Conservation (phyloP, 768 basidiomycete species). For the Calocera cornea region DNA sequence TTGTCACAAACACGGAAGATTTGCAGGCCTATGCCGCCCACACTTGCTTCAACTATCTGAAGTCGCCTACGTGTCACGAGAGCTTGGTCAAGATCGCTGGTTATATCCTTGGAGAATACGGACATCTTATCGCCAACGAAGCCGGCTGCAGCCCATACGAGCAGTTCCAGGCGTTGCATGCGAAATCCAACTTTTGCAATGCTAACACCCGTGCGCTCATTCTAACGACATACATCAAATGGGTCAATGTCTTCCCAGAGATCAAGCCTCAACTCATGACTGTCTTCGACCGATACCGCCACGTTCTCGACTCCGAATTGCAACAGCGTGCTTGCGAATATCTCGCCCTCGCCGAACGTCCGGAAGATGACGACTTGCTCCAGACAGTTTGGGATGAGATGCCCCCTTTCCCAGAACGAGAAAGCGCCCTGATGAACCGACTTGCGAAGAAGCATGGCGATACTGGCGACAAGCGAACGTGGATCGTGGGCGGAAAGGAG, state of each 20-base stretch:
- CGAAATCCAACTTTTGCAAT: constrained; percentile 88
- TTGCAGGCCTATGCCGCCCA: constrained; percentile 91
- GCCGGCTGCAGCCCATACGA: constrained; percentile 84
- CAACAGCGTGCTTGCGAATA: constrained; percentile 99
- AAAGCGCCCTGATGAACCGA: constrained; percentile 75
- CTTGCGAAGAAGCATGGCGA: constrained; percentile 82
- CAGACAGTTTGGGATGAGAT: constrained; percentile 97
- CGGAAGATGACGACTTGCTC: constrained; percentile 83
- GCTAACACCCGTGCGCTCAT: constrained; percentile 85
- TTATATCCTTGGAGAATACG: constrained; percentile 98
- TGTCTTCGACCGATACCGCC: constrained; percentile 95
- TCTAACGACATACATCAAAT: constrained; percentile 96
- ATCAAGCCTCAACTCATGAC: constrained; percentile 87
- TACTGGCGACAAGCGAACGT: constrained; percentile 89
- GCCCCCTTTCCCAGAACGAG: constrained; percentile 94
- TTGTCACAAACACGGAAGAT: constrained; percentile 96
- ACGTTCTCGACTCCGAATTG: constrained; percentile 89
- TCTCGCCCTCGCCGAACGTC: constrained; percentile 66
- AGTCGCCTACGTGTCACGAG: constrained; percentile 73
- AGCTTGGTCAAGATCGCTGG: constrained; percentile 93
- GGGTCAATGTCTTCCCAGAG: constrained; percentile 99
- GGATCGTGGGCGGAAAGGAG: constrained; percentile 92
- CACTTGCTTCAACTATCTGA: constrained; percentile 81
- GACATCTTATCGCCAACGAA: constrained; percentile 93
- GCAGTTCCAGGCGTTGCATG: constrained; percentile 84